Percentiles rank a stretch among this genome's conserved stretches.
These are phyloP conservation scores for Pseudocercospora crystallina DNA, from an alignment of 2,329 filamentous ascomycete genomes.

Conservation along the genomic window DNA sequence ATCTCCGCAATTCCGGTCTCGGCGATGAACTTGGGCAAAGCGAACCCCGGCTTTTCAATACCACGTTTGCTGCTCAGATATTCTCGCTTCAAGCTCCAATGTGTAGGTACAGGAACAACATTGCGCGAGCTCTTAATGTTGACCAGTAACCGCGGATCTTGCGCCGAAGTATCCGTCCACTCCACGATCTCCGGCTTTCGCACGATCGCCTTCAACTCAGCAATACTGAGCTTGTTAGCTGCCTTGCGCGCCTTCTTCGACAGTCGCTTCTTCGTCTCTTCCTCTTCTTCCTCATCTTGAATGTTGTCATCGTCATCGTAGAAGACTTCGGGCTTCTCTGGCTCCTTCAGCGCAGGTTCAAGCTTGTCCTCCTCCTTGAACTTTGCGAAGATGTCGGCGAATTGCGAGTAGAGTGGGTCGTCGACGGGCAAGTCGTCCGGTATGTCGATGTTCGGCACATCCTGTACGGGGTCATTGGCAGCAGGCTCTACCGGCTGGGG, in stretches of 20 bases:
- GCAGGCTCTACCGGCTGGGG: constrained; percentile 28
- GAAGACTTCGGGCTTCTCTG: constrained; percentile 80
- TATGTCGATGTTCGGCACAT: constrained; percentile 24
- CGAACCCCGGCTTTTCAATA: constrained; percentile 92
- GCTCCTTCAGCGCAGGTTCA: constrained; percentile 59
- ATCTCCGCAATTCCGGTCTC: constrained; percentile 98
- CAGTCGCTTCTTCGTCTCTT: constrained; percentile 64
- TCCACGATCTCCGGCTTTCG: constrained; percentile 91
- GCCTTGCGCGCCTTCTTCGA: constrained; percentile 96
- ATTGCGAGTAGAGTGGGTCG: constrained; percentile 79
- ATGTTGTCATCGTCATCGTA: constrained; percentile 84
- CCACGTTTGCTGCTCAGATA: constrained; percentile 96
- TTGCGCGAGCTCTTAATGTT: constrained; percentile 95
- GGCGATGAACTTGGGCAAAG: constrained; percentile 91
- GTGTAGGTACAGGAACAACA: constrained; percentile 86
- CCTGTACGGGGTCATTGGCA: constrained; percentile 29
- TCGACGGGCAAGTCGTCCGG: constrained; percentile 29
- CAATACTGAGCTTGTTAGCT: constrained; percentile 87
- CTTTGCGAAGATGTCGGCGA: constrained; percentile 76
- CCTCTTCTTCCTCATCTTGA: constrained; percentile 75
- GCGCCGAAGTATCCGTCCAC: constrained; percentile 92
- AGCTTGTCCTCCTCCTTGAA: constrained; percentile 63
- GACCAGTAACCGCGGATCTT: constrained; percentile 83
- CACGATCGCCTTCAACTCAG: constrained; percentile 90
- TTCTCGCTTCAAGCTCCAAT: constrained; percentile 96